A percentile compares a stretch with the other conserved stretches of the same genome.
Evolutionary conservation across 495 filamentous ascomycete genomes (phyloP).

Genomic region (Xylaria grammica): DNA sequence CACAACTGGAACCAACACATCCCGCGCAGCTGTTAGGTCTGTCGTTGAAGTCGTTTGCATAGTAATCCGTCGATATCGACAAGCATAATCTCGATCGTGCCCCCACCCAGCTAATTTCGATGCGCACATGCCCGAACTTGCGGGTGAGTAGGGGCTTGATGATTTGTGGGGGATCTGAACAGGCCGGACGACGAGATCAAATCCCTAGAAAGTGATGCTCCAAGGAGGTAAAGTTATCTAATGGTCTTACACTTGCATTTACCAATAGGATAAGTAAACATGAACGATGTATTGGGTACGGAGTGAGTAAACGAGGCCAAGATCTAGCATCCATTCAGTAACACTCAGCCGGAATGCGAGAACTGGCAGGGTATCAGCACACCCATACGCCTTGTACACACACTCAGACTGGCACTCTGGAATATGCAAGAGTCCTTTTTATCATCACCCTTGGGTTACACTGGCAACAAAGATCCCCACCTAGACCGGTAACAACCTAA

Average conservation of each 20-base stretch:
- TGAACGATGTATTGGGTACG: not conserved
- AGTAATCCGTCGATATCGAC: not conserved
- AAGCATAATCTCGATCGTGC: not conserved
- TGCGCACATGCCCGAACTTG: not conserved
- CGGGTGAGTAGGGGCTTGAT: no score
- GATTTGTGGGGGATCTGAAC: not conserved
- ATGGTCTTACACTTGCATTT: not conserved
- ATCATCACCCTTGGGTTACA: not conserved
- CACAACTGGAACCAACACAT: not conserved
- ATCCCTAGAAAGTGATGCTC: not conserved
- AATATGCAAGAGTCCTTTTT: not conserved
- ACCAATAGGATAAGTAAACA: not conserved
- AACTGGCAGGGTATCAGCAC: not conserved
- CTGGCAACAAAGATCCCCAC: not conserved
- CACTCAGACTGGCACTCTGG: no score
- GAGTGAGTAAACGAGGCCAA: not conserved
- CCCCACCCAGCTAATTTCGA: not conserved
- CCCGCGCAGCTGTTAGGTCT: not conserved
- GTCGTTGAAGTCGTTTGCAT: no score
- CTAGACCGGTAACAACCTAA: not conserved
- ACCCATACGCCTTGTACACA: not conserved
- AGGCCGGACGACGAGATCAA: not conserved
- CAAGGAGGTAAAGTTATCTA: not conserved
- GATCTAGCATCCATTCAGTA: no score
- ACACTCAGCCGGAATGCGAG: no score